Percentiles rank a stretch among this genome's conserved stretches.
Evolutionary conservation across 108 stramenopile species (phyloP).

Genomic region (Nitzschia palea): DNA sequence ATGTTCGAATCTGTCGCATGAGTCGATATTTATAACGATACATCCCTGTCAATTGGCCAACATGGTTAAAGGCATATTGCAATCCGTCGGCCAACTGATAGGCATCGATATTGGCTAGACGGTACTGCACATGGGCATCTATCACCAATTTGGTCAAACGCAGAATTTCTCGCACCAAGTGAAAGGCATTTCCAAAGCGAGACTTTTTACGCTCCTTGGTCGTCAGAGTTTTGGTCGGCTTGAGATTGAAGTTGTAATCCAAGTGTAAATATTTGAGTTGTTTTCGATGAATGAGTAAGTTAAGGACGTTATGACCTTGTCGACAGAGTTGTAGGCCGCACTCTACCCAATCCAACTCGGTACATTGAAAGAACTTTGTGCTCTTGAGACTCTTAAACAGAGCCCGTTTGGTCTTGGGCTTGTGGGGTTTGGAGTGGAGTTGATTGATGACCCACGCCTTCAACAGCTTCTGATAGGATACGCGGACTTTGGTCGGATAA

Average conservation of each 20-base stretch:
- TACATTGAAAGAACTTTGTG: conserved; percentile 99
- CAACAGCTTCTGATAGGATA: conserved; percentile 98
- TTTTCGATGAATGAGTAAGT: conserved; percentile 97
- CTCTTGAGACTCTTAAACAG: conserved; percentile 96
- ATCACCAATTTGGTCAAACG: conserved; percentile 98
- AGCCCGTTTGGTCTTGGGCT: conserved; percentile 89
- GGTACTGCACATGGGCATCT: conserved; percentile 98
- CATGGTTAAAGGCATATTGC: conserved; percentile 99
- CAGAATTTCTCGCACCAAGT: conserved; percentile 97
- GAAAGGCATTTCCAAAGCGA: conserved; percentile 96
- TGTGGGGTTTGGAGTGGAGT: conserved; percentile 87
- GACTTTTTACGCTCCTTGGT: conserved; percentile 99
- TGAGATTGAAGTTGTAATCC: conserved; percentile 99
- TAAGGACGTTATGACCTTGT: conserved; percentile 99
- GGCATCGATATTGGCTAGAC: conserved; percentile 98
- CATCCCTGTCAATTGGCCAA: conserved; percentile 99
- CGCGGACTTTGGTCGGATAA: conserved; percentile 98
- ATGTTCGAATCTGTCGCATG: conserved; percentile 98
- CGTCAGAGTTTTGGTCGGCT: conserved; percentile 99
- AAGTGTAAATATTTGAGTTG: conserved; percentile 98
- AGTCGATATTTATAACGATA: conserved; percentile 99
- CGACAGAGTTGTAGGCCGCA: conserved; percentile 96
- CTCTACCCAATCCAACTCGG: conserved; percentile 99
- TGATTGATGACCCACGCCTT: conserved; percentile 98
- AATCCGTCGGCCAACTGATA: conserved; percentile 99